These are phyloP conservation scores for Dunaliella primolecta DNA, from an alignment of 139 green algal genomes.

Conservation along the genomic window DNA sequence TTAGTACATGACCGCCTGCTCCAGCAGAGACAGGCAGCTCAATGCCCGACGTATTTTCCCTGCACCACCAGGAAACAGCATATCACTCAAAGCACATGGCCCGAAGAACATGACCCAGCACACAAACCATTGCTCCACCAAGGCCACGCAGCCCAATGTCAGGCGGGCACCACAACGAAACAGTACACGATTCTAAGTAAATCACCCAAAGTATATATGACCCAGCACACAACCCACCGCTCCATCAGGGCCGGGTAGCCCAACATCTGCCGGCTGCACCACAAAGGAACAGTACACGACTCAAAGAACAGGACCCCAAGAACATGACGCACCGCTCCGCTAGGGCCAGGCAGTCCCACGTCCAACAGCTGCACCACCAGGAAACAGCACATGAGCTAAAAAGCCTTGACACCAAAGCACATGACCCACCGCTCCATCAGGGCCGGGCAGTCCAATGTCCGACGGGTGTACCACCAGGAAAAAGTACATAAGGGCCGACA, in stretches of 20 bases:
- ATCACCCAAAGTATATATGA: too few species aligned
- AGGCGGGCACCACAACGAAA: slow-evolving; percentile 68
- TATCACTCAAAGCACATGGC: too few species aligned
- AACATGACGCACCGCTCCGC: not conserved
- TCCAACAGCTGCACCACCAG: slow-evolving; percentile 81
- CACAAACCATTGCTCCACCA: not conserved
- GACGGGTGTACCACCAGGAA: slow-evolving; percentile 82
- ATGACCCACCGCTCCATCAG: not conserved
- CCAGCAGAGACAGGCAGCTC: too few species aligned
- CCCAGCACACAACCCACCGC: not conserved
- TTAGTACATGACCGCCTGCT: too few species aligned
- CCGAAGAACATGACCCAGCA: too few species aligned
- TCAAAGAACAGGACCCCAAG: slow-evolving; percentile 4
- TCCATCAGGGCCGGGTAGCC: slow-evolving; percentile 7
- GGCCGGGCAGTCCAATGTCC: slow-evolving; percentile 58
- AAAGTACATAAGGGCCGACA: slow-evolving; percentile 59
- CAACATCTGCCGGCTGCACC: slow-evolving; percentile 78
- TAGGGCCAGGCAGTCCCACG: slow-evolving; percentile 39
- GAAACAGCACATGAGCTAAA: slow-evolving; percentile 62
- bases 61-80: too few species aligned
- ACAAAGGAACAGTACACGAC: slow-evolving; percentile 72
- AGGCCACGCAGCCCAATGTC: slow-evolving; percentile 56
- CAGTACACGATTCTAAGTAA: not conserved
- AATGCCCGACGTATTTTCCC: too few species aligned
- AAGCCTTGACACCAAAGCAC: not conserved